Base-by-base conservation (phyloP, 2,329 filamentous ascomycete species). In the Colletotrichum caudatum region DNA sequence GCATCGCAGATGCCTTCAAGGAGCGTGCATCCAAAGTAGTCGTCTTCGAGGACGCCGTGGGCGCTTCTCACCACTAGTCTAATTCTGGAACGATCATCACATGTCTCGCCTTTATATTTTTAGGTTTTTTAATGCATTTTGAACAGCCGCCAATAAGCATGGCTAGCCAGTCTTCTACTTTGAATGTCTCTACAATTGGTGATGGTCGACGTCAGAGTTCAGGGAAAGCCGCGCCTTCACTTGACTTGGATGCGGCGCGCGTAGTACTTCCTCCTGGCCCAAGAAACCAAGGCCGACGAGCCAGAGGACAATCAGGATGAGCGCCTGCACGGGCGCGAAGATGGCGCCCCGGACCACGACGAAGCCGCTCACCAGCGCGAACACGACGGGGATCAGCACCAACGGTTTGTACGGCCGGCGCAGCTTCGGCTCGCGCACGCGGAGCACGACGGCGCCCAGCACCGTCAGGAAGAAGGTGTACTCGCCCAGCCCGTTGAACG, bases 381-480 rank as follows among this genome's bases (percentile, higher is more conserved):
- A 91, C 0, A 85, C 76, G 0, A 84, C 63, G 0, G 89, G 89
- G 12, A 90, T 81, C 3, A 85, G 33, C 0, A 89, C 75, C 18
- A 81, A 78, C 0, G 89, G 86, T 76, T 86, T 87, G 75, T 91
- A 91, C 0, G 89, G 89, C 14, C 89, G 79, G 0, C 81, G 74
- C 3, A 91, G 80, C 0, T 80, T 77, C 0, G 89, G 89, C 76
- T 91, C 88, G 1, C 87, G 84, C 66, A 84, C 84, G 14, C 89
- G 84, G 54, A 91, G 78, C 18, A 90, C 79, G 12, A 91, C 81
- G 1, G 88, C 85, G 0, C 89, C 89, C 0, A 90, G 75, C 0
- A 91, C 89, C 0, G 89, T 89, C 39, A 90, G 82, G 75, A 91
- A 89, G 78, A 91, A 91, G 0, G 89, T 86, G 76, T 89, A 91